Evolutionary conservation across 805 yeast genomes (phyloP).

Genomic region (Teunomyces pallodes): DNA sequence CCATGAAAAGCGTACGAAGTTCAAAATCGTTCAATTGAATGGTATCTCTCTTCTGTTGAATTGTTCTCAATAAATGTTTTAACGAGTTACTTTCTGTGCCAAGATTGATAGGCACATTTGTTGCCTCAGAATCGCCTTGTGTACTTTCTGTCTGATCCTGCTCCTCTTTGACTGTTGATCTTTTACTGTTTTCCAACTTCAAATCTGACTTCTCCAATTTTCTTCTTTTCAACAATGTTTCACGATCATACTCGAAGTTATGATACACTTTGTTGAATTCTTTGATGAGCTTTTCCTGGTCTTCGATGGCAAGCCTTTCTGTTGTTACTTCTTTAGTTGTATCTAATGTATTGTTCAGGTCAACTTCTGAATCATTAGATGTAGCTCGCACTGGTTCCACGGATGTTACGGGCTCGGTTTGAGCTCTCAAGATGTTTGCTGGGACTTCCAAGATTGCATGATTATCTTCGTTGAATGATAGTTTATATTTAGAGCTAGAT

Average conservation of each 20-base stretch:
- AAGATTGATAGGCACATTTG: constrained; percentile 30
- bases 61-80: constrained; percentile 74
- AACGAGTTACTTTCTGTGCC: constrained; percentile 45
- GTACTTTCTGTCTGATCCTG: constrained; percentile 16
- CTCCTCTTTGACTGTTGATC: constrained; percentile 12
- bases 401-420: background rate
- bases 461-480: constrained; percentile 23
- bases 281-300: constrained; percentile 48
- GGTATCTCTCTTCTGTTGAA: constrained; percentile 77
- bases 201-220: constrained; percentile 80
- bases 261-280: constrained; percentile 75
- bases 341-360: background rate
- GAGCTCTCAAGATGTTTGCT: constrained; percentile 18
- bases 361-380: background rate
- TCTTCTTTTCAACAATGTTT: constrained; percentile 70
- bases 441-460: constrained; percentile 36
- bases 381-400: constrained; percentile 2
- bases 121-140: constrained; percentile 19
- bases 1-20: constrained; percentile 79
- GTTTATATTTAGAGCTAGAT: background rate
- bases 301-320: constrained; percentile 22
- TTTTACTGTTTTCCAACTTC: constrained; percentile 45
- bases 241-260: constrained; percentile 71
- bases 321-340: constrained; percentile 3
- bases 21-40: constrained; percentile 77